Percentiles rank a stretch among this genome's conserved stretches.
phyloP scores from a whole-genome alignment of 1,139 yeast species.

The Hansenula anomala region DNA sequence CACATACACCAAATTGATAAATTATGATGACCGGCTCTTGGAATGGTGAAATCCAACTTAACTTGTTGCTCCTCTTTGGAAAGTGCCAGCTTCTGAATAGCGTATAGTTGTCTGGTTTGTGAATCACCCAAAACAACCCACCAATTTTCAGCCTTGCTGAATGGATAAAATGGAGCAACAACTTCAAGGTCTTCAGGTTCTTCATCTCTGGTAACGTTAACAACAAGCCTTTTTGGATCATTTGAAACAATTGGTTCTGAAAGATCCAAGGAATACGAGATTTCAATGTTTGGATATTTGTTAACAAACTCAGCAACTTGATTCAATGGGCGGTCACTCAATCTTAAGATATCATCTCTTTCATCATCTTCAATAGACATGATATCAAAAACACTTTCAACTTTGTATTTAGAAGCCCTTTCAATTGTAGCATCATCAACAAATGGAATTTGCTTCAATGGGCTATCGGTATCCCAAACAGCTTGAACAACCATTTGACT shows the following conservation, averaged over 20 bases:
- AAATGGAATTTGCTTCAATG: slow-evolving; percentile 78
- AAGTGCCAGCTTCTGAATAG: slow-evolving; percentile 63
- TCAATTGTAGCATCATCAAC: slow-evolving; percentile 49
- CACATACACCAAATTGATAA: slow-evolving; percentile 83
- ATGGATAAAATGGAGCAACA: slow-evolving; percentile 52
- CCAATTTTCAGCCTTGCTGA: slow-evolving; percentile 70
- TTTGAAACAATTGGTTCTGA: slow-evolving; percentile 35
- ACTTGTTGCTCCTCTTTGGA: slow-evolving; percentile 48
- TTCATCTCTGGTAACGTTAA: slow-evolving; percentile 67
- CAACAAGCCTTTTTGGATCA: slow-evolving; percentile 41
- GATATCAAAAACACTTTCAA: slow-evolving; percentile 76
- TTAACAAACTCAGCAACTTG: slow-evolving; percentile 86
- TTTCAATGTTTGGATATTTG: slow-evolving; percentile 81
- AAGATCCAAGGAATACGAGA: slow-evolving; percentile 46
- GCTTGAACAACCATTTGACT: slow-evolving; percentile 89
- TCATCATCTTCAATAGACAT: slow-evolving; percentile 82
- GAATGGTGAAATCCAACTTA: slow-evolving; percentile 52
- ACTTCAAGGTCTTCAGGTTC: slow-evolving; percentile 66
- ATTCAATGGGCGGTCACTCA: slow-evolving; percentile 42
- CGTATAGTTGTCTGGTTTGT: slow-evolving; percentile 56
- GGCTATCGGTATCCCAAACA: slow-evolving; percentile 76
- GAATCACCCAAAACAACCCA: slow-evolving; percentile 80
- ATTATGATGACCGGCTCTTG: slow-evolving; percentile 54
- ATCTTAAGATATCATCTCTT: slow-evolving; percentile 57
- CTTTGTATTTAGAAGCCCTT: slow-evolving; percentile 52